These are phyloP conservation scores for Solanum chmielewskii DNA, from an alignment of 257 asterid species.

Conservation along the genomic window DNA sequence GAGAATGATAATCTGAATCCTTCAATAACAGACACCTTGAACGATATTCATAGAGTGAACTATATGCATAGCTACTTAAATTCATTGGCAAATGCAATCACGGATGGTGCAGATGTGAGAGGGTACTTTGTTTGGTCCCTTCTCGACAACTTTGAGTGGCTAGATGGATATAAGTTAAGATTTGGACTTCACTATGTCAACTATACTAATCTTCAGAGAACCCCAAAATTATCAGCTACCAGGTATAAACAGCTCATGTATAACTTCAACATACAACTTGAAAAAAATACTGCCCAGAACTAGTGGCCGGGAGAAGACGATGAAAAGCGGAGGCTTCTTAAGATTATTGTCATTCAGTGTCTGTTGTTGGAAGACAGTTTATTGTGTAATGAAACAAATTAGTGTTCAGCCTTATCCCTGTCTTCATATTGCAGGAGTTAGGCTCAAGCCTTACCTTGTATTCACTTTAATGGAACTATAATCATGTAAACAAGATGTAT, in stretches of 20 bases:
- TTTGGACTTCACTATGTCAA: constrained; percentile 47
- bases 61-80: constrained; percentile 30
- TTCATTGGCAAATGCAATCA: constrained; percentile 32
- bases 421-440: not conserved
- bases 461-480: not conserved
- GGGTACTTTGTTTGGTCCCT: constrained; percentile 69
- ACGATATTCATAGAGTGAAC: constrained; percentile 36
- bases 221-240: constrained; percentile 28
- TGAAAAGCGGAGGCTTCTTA: not conserved
- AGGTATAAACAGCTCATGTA: constrained; percentile 32
- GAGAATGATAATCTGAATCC: constrained; percentile 10
- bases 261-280: not conserved
- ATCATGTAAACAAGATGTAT: constrained; percentile 1
- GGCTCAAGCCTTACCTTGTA: not conserved
- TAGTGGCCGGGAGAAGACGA: not conserved
- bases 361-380: not conserved
- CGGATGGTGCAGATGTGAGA: constrained; percentile 64
- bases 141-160: constrained; percentile 78
- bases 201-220: constrained; percentile 25
- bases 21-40: constrained; percentile 2
- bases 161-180: constrained; percentile 36
- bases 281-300: not conserved
- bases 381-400: not conserved
- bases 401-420: not conserved
- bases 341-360: not conserved